Percentiles rank a stretch among this genome's conserved stretches.
These are phyloP conservation scores for Mycogone perniciosa DNA, from an alignment of 2,329 filamentous ascomycete genomes.

Conservation along the genomic window DNA sequence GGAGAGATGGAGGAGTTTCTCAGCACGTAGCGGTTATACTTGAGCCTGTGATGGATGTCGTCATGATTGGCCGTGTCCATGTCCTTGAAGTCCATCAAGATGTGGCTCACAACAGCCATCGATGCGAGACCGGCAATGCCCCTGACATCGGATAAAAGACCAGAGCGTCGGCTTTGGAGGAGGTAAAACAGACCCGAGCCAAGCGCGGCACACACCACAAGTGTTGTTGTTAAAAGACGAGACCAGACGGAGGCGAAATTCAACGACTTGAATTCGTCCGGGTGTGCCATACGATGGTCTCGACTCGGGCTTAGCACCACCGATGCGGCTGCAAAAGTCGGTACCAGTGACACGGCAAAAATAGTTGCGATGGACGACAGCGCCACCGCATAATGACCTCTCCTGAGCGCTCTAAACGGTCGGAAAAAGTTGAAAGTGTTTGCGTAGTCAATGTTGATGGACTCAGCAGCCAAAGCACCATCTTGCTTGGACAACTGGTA, in stretches of 20 bases:
- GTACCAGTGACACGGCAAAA: constrained; percentile 61
- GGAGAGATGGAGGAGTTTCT: constrained; percentile 66
- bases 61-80: constrained; percentile 61
- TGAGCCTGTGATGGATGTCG: constrained; percentile 63
- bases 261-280: constrained; percentile 45
- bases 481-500: constrained; percentile 57
- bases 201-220: constrained; percentile 52
- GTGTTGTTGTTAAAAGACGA: constrained; percentile 49
- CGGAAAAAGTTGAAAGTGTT: constrained; percentile 61
- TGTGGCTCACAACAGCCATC: constrained; percentile 68
- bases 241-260: constrained; percentile 53
- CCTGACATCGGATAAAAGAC: constrained; percentile 60
- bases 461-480: constrained; percentile 57
- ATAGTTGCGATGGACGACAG: constrained; percentile 59
- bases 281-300: constrained; percentile 35
- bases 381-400: constrained; percentile 62
- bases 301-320: constrained; percentile 52
- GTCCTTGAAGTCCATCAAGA: constrained; percentile 66
- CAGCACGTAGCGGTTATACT: constrained; percentile 59
- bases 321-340: constrained; percentile 59
- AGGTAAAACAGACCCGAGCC: constrained; percentile 54
- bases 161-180: constrained; percentile 56
- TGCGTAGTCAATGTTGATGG: constrained; percentile 68
- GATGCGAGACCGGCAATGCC: constrained; percentile 68
- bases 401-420: constrained; percentile 55